Conservation (phyloP, 1,139 yeast genomes). For the Yamadazyma friedrichii region DNA sequence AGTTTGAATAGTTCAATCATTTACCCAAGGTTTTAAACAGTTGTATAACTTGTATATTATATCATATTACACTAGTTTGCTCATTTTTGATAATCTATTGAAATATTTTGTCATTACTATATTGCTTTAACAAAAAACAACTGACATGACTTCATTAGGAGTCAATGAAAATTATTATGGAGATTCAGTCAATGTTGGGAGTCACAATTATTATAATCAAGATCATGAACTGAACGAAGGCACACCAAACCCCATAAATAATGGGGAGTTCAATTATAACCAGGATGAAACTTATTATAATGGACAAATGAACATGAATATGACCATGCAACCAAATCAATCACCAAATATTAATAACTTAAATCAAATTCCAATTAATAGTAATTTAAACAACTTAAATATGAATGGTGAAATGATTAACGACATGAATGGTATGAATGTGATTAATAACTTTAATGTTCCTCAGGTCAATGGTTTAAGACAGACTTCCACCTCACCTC, state of each 20-base stretch:
- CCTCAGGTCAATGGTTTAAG: constrained; percentile 4
- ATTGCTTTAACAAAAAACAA: neutral
- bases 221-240: constrained; percentile 2
- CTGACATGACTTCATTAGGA: constrained; percentile 10
- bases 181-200: constrained; percentile 5
- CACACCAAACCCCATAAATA: neutral
- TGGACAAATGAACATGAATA: constrained; percentile 1
- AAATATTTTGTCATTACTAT: no score
- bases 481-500: constrained; percentile 4
- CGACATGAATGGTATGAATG: constrained; percentile 7
- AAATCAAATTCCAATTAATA: constrained; percentile 1
- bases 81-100: no score
- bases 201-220: constrained; percentile 3
- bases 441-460: constrained; percentile 4
- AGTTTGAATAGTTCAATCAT: neutral
- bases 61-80: neutral
- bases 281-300: constrained; percentile 4
- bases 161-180: constrained; percentile 10
- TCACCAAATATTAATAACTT: neutral
- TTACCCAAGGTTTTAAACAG: neutral
- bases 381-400: neutral
- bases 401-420: constrained; percentile 8
- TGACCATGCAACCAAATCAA: neutral
- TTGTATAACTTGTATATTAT: neutral
- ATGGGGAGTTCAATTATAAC: constrained; percentile 5